Evolutionary conservation across 495 filamentous ascomycete genomes (phyloP).

Genomic region (Xylona heveae): DNA sequence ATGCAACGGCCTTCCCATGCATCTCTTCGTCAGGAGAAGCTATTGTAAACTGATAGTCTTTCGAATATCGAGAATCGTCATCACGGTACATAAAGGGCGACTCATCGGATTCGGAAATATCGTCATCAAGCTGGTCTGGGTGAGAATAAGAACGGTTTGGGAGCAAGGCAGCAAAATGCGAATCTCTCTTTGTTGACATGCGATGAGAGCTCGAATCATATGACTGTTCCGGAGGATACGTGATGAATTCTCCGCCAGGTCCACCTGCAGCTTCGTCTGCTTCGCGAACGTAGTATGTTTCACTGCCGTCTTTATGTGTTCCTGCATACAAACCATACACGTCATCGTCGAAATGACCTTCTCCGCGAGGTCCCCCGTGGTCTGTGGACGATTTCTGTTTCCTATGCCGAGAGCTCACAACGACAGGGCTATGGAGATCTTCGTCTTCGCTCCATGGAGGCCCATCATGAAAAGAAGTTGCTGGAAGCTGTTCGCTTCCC

Average conservation of each 20-base stretch:
- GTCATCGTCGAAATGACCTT: conserved; percentile 23
- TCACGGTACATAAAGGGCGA: conserved; percentile 25
- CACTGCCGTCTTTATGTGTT: conserved; percentile 48
- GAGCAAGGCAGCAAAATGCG: conserved; percentile 23
- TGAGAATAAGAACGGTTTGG: conserved; percentile 30
- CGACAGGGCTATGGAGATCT: conserved; percentile 78
- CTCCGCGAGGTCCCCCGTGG: conserved; percentile 19
- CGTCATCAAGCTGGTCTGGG: conserved; percentile 18
- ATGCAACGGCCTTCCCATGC: conserved; percentile 87
- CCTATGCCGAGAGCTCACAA: conserved; percentile 48
- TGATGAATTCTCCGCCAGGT: conserved; percentile 60
- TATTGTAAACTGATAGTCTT: conserved; percentile 87
- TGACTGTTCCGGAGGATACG: conserved; percentile 46
- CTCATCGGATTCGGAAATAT: conserved; percentile 39
- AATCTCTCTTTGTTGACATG: too few relatives aligned
- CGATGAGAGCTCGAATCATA: conserved; percentile 16
- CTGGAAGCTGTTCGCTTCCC: conserved; percentile 45
- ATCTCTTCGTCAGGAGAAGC: conserved; percentile 92
- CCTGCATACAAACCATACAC: conserved; percentile 44
- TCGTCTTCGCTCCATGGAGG: conserved; percentile 97
- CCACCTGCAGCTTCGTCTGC: conserved; percentile 41
- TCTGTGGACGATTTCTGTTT: conserved; percentile 59
- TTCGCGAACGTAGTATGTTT: conserved; percentile 58
- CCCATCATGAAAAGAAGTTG: conserved; percentile 74
- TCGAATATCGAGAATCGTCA: conserved; percentile 52